Percentiles rank a stretch among this genome's conserved stretches.
These are phyloP conservation scores for Penicillium sp. DNA, from an alignment of 2,329 filamentous ascomycete species.

Conservation along the genomic window DNA sequence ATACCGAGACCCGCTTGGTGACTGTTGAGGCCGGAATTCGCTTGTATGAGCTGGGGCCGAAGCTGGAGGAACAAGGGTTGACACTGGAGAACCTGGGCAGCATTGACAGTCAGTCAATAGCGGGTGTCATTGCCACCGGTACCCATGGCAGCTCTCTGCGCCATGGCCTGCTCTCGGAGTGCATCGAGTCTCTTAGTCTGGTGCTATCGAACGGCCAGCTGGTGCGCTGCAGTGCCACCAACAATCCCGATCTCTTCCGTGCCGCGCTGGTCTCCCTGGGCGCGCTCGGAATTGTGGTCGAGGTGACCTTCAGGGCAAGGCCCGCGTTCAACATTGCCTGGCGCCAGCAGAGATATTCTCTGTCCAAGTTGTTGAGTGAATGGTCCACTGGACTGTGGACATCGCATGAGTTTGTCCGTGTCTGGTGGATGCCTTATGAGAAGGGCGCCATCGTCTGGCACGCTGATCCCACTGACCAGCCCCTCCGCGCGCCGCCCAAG, in stretches of 20 bases:
- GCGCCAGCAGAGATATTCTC: slow-evolving; percentile 77
- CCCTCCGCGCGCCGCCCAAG: slow-evolving; percentile 63
- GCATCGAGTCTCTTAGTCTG: slow-evolving; percentile 75
- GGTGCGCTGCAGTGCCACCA: slow-evolving; percentile 69
- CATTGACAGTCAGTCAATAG: slow-evolving; percentile 93
- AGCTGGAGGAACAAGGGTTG: slow-evolving; percentile 75
- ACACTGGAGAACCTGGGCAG: slow-evolving; percentile 92
- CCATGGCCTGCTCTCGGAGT: slow-evolving; percentile 85
- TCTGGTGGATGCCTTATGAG: slow-evolving; percentile 98
- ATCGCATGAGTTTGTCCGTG: slow-evolving; percentile 83
- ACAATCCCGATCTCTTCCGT: slow-evolving; percentile 80
- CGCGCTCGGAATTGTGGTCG: slow-evolving; percentile 86
- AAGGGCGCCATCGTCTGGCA: slow-evolving; percentile 87
- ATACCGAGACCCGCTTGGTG: slow-evolving; percentile 69
- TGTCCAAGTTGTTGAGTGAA: slow-evolving; percentile 69
- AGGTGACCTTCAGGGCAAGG: slow-evolving; percentile 83
- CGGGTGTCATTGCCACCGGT: slow-evolving; percentile 88
- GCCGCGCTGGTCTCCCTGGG: slow-evolving; percentile 87
- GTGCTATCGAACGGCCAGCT: slow-evolving; percentile 81
- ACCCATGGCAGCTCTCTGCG: slow-evolving; percentile 87
- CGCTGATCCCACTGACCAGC: slow-evolving; percentile 75
- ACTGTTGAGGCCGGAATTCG: slow-evolving; percentile 89
- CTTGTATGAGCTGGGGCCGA: slow-evolving; percentile 73
- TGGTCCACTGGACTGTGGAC: slow-evolving; percentile 83
- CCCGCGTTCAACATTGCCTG: slow-evolving; percentile 85